Base-by-base conservation (phyloP, 2,329 filamentous ascomycete species). In the Paraconiothyrium brasiliense region DNA sequence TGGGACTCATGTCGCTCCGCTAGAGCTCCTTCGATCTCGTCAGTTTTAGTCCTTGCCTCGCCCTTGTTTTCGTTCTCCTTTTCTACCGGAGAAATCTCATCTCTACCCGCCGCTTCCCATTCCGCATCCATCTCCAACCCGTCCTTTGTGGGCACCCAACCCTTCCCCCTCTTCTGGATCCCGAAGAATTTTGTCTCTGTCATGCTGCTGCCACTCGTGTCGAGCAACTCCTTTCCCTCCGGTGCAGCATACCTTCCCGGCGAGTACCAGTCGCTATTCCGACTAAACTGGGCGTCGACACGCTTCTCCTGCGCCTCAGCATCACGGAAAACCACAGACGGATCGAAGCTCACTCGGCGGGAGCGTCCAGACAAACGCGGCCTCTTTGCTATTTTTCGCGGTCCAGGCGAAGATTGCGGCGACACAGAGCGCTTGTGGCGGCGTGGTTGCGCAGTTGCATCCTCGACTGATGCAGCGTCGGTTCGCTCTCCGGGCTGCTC, bases 211-310 rank as follows among this genome's bases (percentile, higher is more conserved):
- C 74, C 74, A 39, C 72, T 75, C 1, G 73, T 75, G 51, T 77
- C 74, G 20, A 74, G 58, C 39, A 66, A 74, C 48, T 72, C 69
- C 8, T 55, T 57, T 8, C 65, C 70, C 58, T 71, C 66, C 5
- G 67, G 66, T 7, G 69, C 65, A 34, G 69, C 71, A 54, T 74
- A 70, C n/a, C 71, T 61, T 9, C 74, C 74, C 4, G 60, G 70
- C 4, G 67, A 60, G 52, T 76, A 76, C 4, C 55, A 60, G 8
- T 70, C 61, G 24, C 61, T 63, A 27, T 47, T 55, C 3, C 74
- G 68, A 35, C 62, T 49, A 55, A 64, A 68, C 14, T 20, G 22
- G 1, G 43, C 13, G 8, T 50, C 47, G 5, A 24, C 20, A 22
- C 66, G 41, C 20, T 27, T 57, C 13, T n/a, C 37, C 20, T 57